Evolutionary conservation across 345 rosid genomes (phyloP).

Genomic region (Salix arbutifolia): DNA sequence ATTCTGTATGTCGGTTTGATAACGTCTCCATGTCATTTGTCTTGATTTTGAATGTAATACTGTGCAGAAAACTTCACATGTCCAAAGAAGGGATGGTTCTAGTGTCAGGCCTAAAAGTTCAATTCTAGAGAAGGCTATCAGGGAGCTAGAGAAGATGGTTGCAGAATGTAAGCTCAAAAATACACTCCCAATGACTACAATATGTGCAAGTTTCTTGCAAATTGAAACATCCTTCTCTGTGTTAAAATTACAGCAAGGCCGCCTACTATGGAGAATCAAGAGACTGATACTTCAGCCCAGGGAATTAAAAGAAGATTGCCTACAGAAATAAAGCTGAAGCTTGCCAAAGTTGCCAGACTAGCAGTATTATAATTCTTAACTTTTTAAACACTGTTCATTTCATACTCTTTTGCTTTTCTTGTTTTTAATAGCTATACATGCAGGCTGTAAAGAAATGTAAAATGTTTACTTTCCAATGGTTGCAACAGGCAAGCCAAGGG

Average conservation of each 20-base stretch:
- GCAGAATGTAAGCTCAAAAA: conserved; percentile 68
- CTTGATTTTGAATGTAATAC: conserved; percentile 21
- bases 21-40: not conserved
- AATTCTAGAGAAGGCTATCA: conserved; percentile 76
- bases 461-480: conserved; percentile 11
- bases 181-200: conserved; percentile 3
- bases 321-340: conserved; percentile 59
- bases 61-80: conserved; percentile 45
- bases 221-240: conserved; percentile 6
- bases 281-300: conserved; percentile 62
- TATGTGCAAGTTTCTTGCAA: not conserved
- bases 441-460: conserved; percentile 7
- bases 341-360: conserved; percentile 71
- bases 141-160: conserved; percentile 84
- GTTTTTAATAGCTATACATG: not conserved
- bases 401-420: not conserved
- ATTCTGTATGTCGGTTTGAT: not conserved
- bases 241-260: conserved; percentile 65
- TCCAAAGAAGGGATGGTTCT: conserved; percentile 55
- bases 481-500: conserved; percentile 74
- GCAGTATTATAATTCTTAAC: conserved; percentile 41
- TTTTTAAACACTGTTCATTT: not conserved
- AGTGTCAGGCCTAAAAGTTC: conserved; percentile 59
- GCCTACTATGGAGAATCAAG: conserved; percentile 69
- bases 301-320: conserved; percentile 79